Evolutionary conservation across 2,329 filamentous ascomycete genomes (phyloP), one percentile per base, ranked within the genome.

Genomic region (Fusarium sp.): DNA sequence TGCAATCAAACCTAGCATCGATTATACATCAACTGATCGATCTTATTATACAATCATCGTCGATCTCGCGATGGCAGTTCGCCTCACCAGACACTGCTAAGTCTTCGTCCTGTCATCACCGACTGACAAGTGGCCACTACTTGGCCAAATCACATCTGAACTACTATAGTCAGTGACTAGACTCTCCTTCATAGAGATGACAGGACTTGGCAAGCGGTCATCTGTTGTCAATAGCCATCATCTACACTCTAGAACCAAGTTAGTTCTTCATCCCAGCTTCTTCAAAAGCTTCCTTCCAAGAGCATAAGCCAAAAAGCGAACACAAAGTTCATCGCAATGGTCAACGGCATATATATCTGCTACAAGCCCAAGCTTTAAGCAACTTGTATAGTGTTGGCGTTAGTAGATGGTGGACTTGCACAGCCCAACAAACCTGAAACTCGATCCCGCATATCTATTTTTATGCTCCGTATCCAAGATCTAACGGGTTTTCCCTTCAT

Each of bases 221-320:
- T 37, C 34, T n/a, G 34, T 37, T 18, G 29, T 13, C 29, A 12
- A 29, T 13, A 29, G 29, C 29, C 29, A 22, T n/a, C 47, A 11
- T 25, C 20, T 14, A 11, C 24, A 37, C 22, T 41, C 32, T 20
- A 41, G 7, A 20, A 13, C 27, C 13, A 32, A 41, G n/a, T n/a
- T 20, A 52, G 22, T 16, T 14, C 18, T 41, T 44, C 32, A n/a
- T 41, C 49, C 49, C 24, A 27, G 32, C 24, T 27, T 22, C 12
- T 52, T 14, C 32, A 37, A 37, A 18, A 18, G 13, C 10, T 10
- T 41, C 16, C 32, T 18, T 37, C 34, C 49, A 42, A 24, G 14
- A 42, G 49, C 49, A 42, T 29, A 13, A 53, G 37, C 34, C 49
- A 53, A 53, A 37, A 11, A 22, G 49, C n/a, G 37, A 53, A 53